Evolutionary conservation across 306 rosid species (phyloP), one percentile per base, ranked within the genome.

Genomic region (Ziziphus jujuba): DNA sequence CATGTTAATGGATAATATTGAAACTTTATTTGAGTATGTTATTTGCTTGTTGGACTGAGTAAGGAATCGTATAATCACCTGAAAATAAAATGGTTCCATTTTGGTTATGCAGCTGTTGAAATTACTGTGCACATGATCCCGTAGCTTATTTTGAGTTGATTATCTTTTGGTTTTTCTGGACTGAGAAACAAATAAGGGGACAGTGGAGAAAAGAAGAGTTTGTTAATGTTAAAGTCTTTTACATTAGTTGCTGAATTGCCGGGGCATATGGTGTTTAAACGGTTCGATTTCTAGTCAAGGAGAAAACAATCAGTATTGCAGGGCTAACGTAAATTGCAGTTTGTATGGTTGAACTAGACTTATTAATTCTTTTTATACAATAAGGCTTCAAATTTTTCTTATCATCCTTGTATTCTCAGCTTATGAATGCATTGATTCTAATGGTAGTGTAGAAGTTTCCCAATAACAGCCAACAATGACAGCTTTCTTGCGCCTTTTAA

Each of bases 11-110:
- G 6, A n/a, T n/a, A n/a, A n/a, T n/a, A n/a, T n/a, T n/a, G n/a
- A 2, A 50, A 33, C 3, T 7, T 47, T 53, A 38, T 31, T 62
- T 63, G 8, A 2, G n/a, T n/a, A n/a, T 55, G 58, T 45, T 48
- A 61, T 31, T 53, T 60, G 53, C 68, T 50, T 50, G 66, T 22
- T 60, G n/a, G n/a, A n/a, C 16, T 60, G 48, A 50, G 7, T 24
- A 36, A 40, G 44, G 57, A 9, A n/a, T 71, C 22, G 24, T 52
- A 61, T 20, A 25, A 33, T 9, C 44, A 9, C 47, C 22, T 34
- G 67, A 49, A 5, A 34, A 59, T 22, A 50, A 23, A 70, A 71
- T 38, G 6, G 13, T 51, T 36, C 6, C 45, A 38, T 52, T 43
- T 71, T 60, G 60, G 52, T 35, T 52, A n/a, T 11, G 9, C 21